phyloP scores from a whole-genome alignment of 2,329 filamentous ascomycete genomes.

The Colletotrichum sidae region DNA sequence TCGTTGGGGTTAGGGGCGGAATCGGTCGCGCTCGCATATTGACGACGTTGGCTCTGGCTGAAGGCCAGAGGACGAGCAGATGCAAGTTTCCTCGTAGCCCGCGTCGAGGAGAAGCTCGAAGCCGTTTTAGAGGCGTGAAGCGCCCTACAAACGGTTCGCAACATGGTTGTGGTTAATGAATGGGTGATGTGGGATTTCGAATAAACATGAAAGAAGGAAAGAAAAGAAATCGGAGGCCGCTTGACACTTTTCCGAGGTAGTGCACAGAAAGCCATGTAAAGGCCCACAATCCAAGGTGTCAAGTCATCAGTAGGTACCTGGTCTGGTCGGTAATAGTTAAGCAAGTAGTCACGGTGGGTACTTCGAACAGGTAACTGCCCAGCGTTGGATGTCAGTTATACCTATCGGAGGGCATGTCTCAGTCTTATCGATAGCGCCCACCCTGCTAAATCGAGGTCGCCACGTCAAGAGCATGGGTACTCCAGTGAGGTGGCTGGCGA shows the following conservation, averaged over 20 bases:
- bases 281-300: too few species aligned
- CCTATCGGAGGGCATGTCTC: too few species aligned
- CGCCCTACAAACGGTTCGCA: slow-evolving; percentile 76
- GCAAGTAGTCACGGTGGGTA: too few species aligned
- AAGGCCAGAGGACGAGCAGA: slow-evolving; percentile 62
- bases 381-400: too few species aligned
- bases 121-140: slow-evolving; percentile 63
- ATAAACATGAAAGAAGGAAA: slow-evolving; percentile 22
- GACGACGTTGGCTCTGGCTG: slow-evolving; percentile 61
- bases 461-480: too few species aligned
- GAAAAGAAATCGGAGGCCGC: slow-evolving; percentile 17
- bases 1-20: slow-evolving; percentile 83
- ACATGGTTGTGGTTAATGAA: slow-evolving; percentile 62
- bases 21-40: slow-evolving; percentile 65
- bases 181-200: slow-evolving; percentile 5
- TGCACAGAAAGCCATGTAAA: neutral
- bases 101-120: slow-evolving; percentile 56
- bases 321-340: too few species aligned
- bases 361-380: too few species aligned
- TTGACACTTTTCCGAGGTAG: neutral
- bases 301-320: too few species aligned
- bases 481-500: too few species aligned
- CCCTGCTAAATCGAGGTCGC: too few species aligned
- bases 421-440: too few species aligned
- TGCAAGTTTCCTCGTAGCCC: slow-evolving; percentile 56